These are phyloP conservation scores for Aspergillus chevalieri DNA, from an alignment of 2,329 filamentous ascomycete species.

Conservation along the genomic window DNA sequence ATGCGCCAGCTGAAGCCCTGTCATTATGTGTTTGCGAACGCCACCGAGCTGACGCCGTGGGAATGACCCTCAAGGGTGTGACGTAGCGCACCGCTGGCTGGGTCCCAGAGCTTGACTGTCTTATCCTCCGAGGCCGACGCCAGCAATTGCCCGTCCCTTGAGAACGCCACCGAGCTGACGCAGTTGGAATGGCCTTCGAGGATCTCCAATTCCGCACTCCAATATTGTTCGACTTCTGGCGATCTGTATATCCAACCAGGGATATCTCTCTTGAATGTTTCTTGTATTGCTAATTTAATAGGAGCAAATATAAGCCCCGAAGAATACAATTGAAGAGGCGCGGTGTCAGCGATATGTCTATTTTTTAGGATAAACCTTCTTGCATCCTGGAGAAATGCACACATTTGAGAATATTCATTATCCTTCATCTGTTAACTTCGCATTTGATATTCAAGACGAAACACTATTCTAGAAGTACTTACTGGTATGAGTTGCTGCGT, in stretches of 20 bases:
- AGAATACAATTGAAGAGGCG: constrained; percentile 32
- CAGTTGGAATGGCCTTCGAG: constrained; percentile 9
- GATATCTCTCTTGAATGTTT: constrained; percentile 13
- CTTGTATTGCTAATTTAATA: constrained; percentile 17
- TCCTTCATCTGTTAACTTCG: constrained; percentile 3
- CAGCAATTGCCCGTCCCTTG: constrained; percentile 11
- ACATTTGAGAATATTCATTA: constrained; percentile 5
- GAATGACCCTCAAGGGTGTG: no score
- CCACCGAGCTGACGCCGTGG: no score
- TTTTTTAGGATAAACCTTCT: constrained; percentile 25
- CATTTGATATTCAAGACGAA: no score
- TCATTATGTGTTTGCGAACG: no score
- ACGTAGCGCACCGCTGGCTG: not conserved
- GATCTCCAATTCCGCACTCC: constrained; percentile 6
- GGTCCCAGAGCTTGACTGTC: constrained; percentile 10
- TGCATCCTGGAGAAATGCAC: constrained; percentile 24
- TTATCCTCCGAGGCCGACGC: constrained; percentile 12
- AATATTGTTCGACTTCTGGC: constrained; percentile 6
- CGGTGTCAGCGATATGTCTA: constrained; percentile 19
- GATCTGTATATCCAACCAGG: constrained; percentile 11
- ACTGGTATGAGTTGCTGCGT: constrained; percentile 10
- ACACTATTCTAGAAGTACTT: not conserved
- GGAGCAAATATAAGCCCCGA: constrained; percentile 30
- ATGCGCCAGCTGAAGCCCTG: no score
- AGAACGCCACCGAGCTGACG: constrained; percentile 13